A percentile compares a stretch with the other conserved stretches of the same genome.
phyloP scores from a whole-genome alignment of 306 rosid genomes.

The Nissolia schottii region DNA sequence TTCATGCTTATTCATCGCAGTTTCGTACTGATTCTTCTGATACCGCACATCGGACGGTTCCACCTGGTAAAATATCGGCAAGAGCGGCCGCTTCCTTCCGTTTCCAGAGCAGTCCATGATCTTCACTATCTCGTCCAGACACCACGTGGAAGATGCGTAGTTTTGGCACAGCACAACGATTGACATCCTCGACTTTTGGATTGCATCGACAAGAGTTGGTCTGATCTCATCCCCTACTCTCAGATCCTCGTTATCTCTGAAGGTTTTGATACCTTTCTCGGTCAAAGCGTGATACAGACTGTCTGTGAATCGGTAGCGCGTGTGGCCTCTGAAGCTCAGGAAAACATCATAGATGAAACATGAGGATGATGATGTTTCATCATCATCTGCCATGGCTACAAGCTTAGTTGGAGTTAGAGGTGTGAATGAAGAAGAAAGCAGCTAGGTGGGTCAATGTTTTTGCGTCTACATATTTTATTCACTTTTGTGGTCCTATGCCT shows the following conservation, averaged over 20 bases:
- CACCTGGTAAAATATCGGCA: neutral
- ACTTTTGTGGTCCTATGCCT: no score
- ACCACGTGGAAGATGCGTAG: neutral
- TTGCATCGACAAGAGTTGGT: neutral
- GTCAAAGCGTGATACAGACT: neutral
- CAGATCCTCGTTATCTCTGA: neutral
- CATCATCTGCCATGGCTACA: no score
- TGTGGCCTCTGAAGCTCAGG: no score
- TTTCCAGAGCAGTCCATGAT: neutral
- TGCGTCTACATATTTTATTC: no score
- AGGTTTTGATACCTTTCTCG: neutral
- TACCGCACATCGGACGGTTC: neutral
- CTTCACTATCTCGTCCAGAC: neutral
- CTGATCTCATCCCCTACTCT: neutral
- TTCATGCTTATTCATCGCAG: neutral
- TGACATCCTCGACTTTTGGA: neutral
- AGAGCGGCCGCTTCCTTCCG: neutral
- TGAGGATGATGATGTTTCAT: no score
- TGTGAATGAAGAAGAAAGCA: no score
- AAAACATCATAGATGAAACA: no score
- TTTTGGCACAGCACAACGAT: neutral
- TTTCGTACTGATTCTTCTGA: neutral
- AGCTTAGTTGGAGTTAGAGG: no score
- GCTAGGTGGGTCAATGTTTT: no score
- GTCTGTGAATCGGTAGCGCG: neutral